These are phyloP conservation scores for Jacaranda mimosifolia DNA, from an alignment of 257 asterid species.

Conservation along the genomic window DNA sequence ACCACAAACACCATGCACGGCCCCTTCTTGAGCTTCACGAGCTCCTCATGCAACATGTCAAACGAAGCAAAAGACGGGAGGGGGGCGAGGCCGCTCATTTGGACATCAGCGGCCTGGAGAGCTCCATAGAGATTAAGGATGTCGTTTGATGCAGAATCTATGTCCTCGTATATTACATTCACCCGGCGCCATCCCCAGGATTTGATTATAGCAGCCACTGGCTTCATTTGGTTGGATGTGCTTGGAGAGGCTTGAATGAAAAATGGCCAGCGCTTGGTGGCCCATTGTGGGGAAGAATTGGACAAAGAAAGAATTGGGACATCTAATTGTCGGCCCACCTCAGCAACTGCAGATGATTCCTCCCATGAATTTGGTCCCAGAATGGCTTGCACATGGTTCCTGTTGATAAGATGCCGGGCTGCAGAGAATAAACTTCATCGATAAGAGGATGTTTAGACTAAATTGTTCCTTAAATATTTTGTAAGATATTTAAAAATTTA, in stretches of 20 bases:
- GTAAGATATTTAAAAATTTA: too few species aligned
- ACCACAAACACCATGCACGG: slow-evolving; percentile 53
- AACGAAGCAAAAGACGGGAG: slow-evolving; percentile 29
- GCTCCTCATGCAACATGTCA: slow-evolving; percentile 33
- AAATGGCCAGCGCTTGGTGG: slow-evolving; percentile 42
- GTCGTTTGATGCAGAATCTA: slow-evolving; percentile 32
- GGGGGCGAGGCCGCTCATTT: slow-evolving; percentile 37
- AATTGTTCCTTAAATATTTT: too few species aligned
- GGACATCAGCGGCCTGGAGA: slow-evolving; percentile 35
- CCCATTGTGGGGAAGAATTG: slow-evolving; percentile 46
- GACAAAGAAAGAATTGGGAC: slow-evolving; percentile 47
- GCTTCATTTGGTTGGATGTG: slow-evolving; percentile 41
- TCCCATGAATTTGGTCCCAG: slow-evolving; percentile 59
- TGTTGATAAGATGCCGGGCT: slow-evolving; percentile 46
- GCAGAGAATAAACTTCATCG: not conserved
- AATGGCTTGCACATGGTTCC: slow-evolving; percentile 35
- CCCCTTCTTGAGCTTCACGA: slow-evolving; percentile 34
- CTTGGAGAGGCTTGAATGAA: slow-evolving; percentile 49
- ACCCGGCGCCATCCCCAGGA: slow-evolving; percentile 49
- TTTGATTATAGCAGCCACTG: slow-evolving; percentile 38
- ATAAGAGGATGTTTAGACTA: not conserved
- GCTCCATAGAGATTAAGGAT: slow-evolving; percentile 44
- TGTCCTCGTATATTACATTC: slow-evolving; percentile 51
- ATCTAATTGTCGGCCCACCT: slow-evolving; percentile 28
- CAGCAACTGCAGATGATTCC: slow-evolving; percentile 51